phyloP scores from a whole-genome alignment of 805 yeast species.

The Monosporozyma unispora region DNA sequence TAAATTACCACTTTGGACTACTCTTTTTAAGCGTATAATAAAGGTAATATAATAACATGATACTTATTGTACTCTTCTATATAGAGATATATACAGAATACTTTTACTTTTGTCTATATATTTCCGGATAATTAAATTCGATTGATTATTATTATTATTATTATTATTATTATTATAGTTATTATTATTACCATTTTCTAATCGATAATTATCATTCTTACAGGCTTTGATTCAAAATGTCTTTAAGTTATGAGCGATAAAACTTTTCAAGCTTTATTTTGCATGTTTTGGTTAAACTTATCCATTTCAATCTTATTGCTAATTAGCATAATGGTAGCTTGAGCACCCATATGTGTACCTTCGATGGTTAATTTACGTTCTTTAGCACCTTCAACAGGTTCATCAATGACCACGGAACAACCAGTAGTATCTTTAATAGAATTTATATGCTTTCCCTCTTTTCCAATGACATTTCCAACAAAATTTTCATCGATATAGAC shows the following conservation, averaged over 20 bases:
- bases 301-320: constrained; percentile 65
- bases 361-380: constrained; percentile 60
- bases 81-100: not conserved
- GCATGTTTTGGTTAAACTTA: constrained; percentile 36
- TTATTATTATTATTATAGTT: not conserved
- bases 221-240: not conserved
- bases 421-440: constrained; percentile 71
- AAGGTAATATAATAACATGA: not conserved
- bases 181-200: not conserved
- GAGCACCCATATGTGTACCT: constrained; percentile 60
- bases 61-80: not conserved
- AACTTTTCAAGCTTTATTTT: constrained; percentile 1
- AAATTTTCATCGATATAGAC: constrained; percentile 65
- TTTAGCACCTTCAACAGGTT: constrained; percentile 40
- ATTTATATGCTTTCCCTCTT: constrained; percentile 73
- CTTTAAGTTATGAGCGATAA: not conserved
- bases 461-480: constrained; percentile 81
- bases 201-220: not conserved
- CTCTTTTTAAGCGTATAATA: not conserved
- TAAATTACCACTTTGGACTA: not conserved
- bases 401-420: constrained; percentile 63
- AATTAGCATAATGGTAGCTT: constrained; percentile 62
- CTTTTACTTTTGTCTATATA: not conserved
- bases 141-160: not conserved
- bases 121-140: not conserved